Percentiles rank a stretch among this genome's conserved stretches.
These are phyloP conservation scores for Picea sitchensis DNA, from an alignment of 75 land plant genomes.

Conservation along the genomic window DNA sequence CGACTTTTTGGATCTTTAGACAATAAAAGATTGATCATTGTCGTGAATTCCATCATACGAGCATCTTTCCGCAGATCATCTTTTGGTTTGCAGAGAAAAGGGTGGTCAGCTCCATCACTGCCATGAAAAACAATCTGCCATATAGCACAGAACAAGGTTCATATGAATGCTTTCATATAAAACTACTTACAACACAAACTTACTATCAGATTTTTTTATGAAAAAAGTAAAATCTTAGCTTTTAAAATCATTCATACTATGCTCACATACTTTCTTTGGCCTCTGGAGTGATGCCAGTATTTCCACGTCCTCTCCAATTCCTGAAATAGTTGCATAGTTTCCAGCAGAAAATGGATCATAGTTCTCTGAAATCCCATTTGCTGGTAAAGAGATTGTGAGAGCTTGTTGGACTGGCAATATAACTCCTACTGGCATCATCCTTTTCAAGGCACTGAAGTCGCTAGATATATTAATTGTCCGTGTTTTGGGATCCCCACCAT, in stretches of 20 bases:
- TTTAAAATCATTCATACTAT: not conserved
- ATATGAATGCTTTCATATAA: not conserved
- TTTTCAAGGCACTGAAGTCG: constrained; percentile 87
- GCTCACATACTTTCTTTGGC: constrained; percentile 84
- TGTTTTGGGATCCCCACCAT: constrained; percentile 69
- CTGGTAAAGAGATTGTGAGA: constrained; percentile 81
- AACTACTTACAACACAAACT: not conserved
- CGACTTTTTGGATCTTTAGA: constrained; percentile 98
- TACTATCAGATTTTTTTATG: not conserved
- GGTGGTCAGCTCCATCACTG: constrained; percentile 86
- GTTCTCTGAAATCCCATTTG: constrained; percentile 57
- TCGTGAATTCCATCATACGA: constrained; percentile 99
- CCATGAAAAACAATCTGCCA: constrained; percentile 77
- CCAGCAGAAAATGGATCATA: constrained; percentile 65
- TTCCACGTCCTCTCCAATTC: constrained; percentile 95
- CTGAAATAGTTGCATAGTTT: constrained; percentile 78
- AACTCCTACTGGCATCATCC: constrained; percentile 97
- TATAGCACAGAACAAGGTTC: constrained; percentile 12
- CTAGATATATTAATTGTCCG: constrained; percentile 64
- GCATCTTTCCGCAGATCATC: constrained; percentile 99
- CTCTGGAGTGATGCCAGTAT: constrained; percentile 93
- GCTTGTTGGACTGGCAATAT: constrained; percentile 97
- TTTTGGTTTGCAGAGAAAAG: constrained; percentile 98
- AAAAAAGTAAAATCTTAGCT: not conserved
- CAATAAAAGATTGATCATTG: constrained; percentile 89